Percentiles rank a stretch among this genome's conserved stretches.
These are phyloP conservation scores for Hyphodiscus hymeniophilus DNA, from an alignment of 495 filamentous ascomycete genomes.

Conservation along the genomic window DNA sequence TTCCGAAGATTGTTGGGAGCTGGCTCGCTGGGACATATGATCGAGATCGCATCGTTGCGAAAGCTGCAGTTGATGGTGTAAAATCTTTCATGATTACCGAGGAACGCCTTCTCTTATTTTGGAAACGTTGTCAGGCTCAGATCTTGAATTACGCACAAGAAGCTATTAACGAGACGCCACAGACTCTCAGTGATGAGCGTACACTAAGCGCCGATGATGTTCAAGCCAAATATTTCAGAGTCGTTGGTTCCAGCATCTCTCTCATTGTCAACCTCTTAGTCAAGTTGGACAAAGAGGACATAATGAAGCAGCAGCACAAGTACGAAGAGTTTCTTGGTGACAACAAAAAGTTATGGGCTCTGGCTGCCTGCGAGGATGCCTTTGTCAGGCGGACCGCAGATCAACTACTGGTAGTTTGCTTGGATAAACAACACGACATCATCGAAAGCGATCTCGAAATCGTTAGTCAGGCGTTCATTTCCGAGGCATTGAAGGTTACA, in stretches of 20 bases:
- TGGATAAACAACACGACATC: constrained; percentile 46
- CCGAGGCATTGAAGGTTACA: constrained; percentile 54
- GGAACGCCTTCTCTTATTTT: constrained; percentile 67
- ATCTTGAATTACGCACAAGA: constrained; percentile 76
- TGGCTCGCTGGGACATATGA: constrained; percentile 90
- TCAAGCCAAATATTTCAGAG: constrained; percentile 72
- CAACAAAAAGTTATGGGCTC: constrained; percentile 67
- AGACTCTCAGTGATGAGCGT: constrained; percentile 82
- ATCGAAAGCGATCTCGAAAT: constrained; percentile 44
- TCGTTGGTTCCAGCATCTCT: constrained; percentile 57
- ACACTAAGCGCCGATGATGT: constrained; percentile 77
- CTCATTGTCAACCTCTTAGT: constrained; percentile 46
- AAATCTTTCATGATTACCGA: constrained; percentile 64
- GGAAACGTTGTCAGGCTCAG: constrained; percentile 63
- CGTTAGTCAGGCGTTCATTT: constrained; percentile 58
- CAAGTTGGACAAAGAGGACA: constrained; percentile 37
- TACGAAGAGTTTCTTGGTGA: constrained; percentile 49
- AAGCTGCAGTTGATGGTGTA: constrained; percentile 67
- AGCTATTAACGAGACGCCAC: constrained; percentile 67
- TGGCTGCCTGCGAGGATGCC: constrained; percentile 57
- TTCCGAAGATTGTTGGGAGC: constrained; percentile 68
- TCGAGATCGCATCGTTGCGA: constrained; percentile 63
- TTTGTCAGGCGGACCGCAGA: constrained; percentile 64
- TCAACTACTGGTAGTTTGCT: constrained; percentile 51
- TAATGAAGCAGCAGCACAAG: constrained; percentile 37